Percentiles rank a stretch among this genome's conserved stretches.
Evolutionary conservation across 1,284 basidiomycete genomes (phyloP).

Genomic region (Cryptococcus hybrid): DNA sequence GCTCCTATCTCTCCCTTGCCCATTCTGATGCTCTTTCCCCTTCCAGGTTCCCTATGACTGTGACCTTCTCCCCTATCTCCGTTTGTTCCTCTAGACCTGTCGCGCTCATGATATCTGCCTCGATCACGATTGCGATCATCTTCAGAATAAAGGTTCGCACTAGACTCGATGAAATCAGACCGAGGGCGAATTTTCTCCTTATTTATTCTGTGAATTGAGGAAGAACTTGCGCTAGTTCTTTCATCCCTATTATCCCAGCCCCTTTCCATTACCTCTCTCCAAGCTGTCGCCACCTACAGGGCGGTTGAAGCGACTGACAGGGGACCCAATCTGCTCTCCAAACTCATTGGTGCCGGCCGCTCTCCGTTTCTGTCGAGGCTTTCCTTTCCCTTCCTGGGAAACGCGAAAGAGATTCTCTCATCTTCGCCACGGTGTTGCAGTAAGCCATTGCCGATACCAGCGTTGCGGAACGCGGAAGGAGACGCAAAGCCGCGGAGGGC

Average conservation of each 20-base stretch:
- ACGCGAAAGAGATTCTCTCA: not conserved
- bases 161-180: no score
- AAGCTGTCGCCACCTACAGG: no score
- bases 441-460: not conserved
- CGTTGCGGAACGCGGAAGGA: not conserved
- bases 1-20: no score
- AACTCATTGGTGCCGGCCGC: not conserved
- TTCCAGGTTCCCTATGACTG: no score
- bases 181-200: not conserved
- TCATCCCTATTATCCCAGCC: not conserved
- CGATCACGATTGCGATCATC: conserved; percentile 1
- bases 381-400: not conserved
- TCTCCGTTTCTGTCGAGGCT: not conserved
- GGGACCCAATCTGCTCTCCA: not conserved
- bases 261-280: not conserved
- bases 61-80: not conserved
- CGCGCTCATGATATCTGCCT: not conserved
- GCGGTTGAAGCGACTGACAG: not conserved
- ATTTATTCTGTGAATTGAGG: not conserved
- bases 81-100: not conserved
- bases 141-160: not conserved
- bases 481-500: not conserved
- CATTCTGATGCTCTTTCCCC: no score
- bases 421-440: not conserved
- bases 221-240: not conserved